A percentile compares a stretch with the other conserved stretches of the same genome.
These are phyloP conservation scores for Aspergillus haitiensis DNA, from an alignment of 495 filamentous ascomycete genomes.

Conservation along the genomic window DNA sequence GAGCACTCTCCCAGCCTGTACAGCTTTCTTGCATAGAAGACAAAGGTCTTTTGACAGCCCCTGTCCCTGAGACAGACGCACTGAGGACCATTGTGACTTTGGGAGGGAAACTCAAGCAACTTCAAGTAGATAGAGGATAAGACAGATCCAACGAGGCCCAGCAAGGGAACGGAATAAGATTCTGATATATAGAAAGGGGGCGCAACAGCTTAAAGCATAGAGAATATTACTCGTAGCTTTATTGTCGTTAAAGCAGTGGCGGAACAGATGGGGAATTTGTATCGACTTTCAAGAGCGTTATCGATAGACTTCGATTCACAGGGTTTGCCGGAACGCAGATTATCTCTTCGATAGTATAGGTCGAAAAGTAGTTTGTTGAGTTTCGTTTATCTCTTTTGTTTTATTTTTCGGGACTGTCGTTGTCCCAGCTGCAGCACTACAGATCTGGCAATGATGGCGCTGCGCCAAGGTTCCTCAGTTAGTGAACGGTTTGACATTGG, in stretches of 20 bases:
- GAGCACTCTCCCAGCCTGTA: slow-evolving; percentile 39
- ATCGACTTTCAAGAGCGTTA: neutral
- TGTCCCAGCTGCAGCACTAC: slow-evolving; percentile 14
- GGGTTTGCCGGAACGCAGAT: neutral
- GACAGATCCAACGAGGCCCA: neutral
- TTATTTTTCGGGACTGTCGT: no score
- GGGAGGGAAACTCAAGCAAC: slow-evolving; percentile 9
- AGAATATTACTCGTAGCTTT: neutral
- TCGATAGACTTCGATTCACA: neutral
- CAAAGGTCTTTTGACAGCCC: slow-evolving; percentile 40
- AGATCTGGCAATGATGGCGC: slow-evolving; percentile 17
- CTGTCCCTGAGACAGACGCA: slow-evolving; percentile 29
- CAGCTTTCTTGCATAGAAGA: slow-evolving; percentile 36
- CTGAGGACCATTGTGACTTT: slow-evolving; percentile 38
- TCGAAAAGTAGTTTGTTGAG: slow-evolving; percentile 2
- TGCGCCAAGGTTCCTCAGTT: slow-evolving; percentile 13
- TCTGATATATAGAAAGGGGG: neutral
- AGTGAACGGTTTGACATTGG: slow-evolving; percentile 19
- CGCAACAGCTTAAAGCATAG: slow-evolving; percentile 12
- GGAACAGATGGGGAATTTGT: slow-evolving; percentile 14
- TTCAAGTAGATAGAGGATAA: slow-evolving; percentile 10
- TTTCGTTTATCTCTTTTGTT: neutral
- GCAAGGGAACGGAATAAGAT: neutral
- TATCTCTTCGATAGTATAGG: slow-evolving; percentile 4
- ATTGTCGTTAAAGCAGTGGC: slow-evolving; percentile 1